These are phyloP conservation scores for Hypoxylon trugodes DNA, from an alignment of 495 filamentous ascomycete species.

Conservation along the genomic window DNA sequence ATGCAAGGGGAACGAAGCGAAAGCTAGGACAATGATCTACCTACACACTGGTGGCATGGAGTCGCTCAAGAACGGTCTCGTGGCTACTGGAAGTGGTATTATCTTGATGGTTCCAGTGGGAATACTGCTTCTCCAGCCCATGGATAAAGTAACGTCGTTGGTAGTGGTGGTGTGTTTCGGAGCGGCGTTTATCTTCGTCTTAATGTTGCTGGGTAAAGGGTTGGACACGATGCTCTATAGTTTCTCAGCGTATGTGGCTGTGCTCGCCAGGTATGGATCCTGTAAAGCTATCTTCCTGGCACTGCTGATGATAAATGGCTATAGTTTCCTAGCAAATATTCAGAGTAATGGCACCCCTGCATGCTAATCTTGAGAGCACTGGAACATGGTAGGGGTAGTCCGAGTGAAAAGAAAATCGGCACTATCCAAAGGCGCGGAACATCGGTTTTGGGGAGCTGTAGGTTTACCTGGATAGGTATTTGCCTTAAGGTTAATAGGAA, in stretches of 20 bases:
- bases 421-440: too few species aligned
- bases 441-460: too few species aligned
- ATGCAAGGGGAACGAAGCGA: background rate
- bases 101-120: constrained; percentile 12
- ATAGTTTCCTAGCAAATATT: constrained; percentile 8
- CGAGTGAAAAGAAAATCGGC: too few species aligned
- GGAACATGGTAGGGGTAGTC: background rate
- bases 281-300: background rate
- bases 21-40: background rate
- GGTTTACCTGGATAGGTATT: too few species aligned
- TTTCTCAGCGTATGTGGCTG: constrained; percentile 6
- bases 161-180: constrained; percentile 9
- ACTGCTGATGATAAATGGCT: background rate
- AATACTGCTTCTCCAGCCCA: constrained; percentile 3
- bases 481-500: too few species aligned
- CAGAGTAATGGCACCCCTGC: background rate
- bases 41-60: constrained; percentile 10
- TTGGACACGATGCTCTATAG: constrained; percentile 10
- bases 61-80: constrained; percentile 7
- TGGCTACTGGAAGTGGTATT: background rate
- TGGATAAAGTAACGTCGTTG: background rate
- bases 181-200: constrained; percentile 7
- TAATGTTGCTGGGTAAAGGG: constrained; percentile 2
- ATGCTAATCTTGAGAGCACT: background rate
- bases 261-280: constrained; percentile 7